Percentiles rank a stretch among this genome's conserved stretches.
Evolutionary conservation across 2,329 filamentous ascomycete genomes (phyloP).

Genomic region (Escovopsis sp.): DNA sequence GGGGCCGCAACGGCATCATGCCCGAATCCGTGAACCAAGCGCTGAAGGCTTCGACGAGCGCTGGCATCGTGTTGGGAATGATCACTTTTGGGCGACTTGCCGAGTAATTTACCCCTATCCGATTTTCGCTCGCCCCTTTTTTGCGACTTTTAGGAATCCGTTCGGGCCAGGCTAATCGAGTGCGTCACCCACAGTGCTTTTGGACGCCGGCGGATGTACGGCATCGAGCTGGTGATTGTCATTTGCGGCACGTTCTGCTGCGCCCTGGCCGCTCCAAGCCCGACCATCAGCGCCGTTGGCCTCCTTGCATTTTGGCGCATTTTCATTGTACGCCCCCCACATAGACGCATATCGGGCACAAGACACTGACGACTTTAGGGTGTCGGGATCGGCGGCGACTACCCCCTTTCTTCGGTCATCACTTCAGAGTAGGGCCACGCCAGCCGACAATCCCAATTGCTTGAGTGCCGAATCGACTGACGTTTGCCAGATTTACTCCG

Average conservation of each 20-base stretch:
- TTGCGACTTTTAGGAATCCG: not conserved
- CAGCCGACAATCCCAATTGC: too few relatives aligned
- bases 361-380: slow-evolving; percentile 25
- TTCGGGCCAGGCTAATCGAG: not conserved
- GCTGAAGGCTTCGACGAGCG: slow-evolving; percentile 68
- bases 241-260: slow-evolving; percentile 55
- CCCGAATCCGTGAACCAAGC: slow-evolving; percentile 53
- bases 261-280: slow-evolving; percentile 44
- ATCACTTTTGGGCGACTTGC: slow-evolving; percentile 63
- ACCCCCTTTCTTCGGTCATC: slow-evolving; percentile 66
- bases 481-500: slow-evolving; percentile 54
- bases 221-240: slow-evolving; percentile 58
- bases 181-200: slow-evolving; percentile 28
- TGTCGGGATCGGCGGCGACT: slow-evolving; percentile 67
- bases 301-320: slow-evolving; percentile 61
- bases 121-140: too few relatives aligned
- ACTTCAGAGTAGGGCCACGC: slow-evolving; percentile 45
- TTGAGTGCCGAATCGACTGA: too few relatives aligned
- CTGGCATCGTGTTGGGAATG: slow-evolving; percentile 66
- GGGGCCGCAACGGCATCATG: slow-evolving; percentile 39
- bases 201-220: slow-evolving; percentile 71
- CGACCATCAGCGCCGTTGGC: slow-evolving; percentile 42
- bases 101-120: slow-evolving; percentile 28
- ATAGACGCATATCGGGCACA: not conserved
- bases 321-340: slow-evolving; percentile 39